Base-by-base conservation (phyloP, 352 stramenopile species). In the Phytopythium montanum region DNA sequence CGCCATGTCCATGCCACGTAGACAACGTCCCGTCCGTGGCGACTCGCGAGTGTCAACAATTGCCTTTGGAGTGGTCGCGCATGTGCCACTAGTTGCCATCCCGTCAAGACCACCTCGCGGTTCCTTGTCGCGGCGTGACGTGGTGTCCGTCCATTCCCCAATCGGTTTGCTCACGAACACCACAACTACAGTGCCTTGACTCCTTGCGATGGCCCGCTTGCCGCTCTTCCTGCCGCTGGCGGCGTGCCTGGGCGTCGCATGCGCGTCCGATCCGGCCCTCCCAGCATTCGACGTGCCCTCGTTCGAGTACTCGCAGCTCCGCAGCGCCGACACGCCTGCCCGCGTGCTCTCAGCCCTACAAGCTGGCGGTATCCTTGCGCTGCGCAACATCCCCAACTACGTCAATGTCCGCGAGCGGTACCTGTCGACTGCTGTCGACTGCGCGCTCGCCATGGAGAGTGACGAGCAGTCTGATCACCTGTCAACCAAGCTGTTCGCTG, bases 361-460 rank as follows among this genome's bases (percentile, higher is more conserved):
- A 48, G 48, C 36, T 14, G 69, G 64, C 26, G 75, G 78, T 29
- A 80, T 88, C 65, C 60, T 88, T 33, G 67, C 71, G 8, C 61
- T 88, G 23, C 66, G 61, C 28, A 81, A 83, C 49, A 73, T 88
- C 28, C 75, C 74, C 3, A 68, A 74, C 59, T 88, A 77, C 55
- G 54, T 38, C n/a, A 66, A 65, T 34, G 53, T 68, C 16, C 75
- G 75, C 16, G 61, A 68, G 25, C 57, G 54, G 2, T 86, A 80
- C 54, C 41, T 88, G 13, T 21, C 56, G 12, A 70, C 65, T 12
- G 75, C 78, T 2, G 69, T 65, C 10, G 31, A 68, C 25, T 86
- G 78, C 50, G 73, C 72, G 4, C 44, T 83, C 8, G 57, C 64
- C 8, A 70, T 65, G 9, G 70, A 70, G 23, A n/a, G 48, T 8